Conservation (phyloP, 106 monocot genomes). For the Hemerocallis citrina region DNA sequence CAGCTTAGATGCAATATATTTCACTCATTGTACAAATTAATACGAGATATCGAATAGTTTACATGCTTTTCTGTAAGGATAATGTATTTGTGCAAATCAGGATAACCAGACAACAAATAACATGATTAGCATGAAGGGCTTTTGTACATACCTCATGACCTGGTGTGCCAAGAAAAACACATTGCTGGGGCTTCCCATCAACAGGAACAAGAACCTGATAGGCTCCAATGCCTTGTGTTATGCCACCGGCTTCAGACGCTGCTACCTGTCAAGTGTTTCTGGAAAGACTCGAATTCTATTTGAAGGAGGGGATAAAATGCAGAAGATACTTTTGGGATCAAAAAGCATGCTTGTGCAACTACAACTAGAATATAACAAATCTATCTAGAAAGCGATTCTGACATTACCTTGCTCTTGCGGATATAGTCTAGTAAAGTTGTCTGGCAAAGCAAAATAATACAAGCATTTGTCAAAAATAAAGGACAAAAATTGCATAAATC, state of each 20-base stretch:
- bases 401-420: slow-evolving; percentile 89
- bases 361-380: not conserved
- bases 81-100: not conserved
- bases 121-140: not conserved
- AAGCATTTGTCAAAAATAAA: not conserved
- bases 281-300: too few species aligned
- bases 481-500: not conserved
- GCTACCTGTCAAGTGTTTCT: too few species aligned
- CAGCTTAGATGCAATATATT: too few species aligned
- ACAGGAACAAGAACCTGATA: slow-evolving; percentile 76
- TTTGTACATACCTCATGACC: slow-evolving; percentile 76
- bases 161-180: slow-evolving; percentile 95
- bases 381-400: not conserved
- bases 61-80: too few species aligned
- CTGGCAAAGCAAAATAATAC: slow-evolving; percentile 32
- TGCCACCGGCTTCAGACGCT: slow-evolving; percentile 96
- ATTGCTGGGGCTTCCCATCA: slow-evolving; percentile 61
- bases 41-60: too few species aligned
- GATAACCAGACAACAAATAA: not conserved
- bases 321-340: not conserved
- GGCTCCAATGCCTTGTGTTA: slow-evolving; percentile 98
- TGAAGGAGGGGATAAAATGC: not conserved
- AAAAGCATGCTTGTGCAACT: too few species aligned
- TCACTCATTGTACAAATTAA: too few species aligned
- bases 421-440: slow-evolving; percentile 95